These are phyloP conservation scores for Hortaea werneckii DNA, from an alignment of 2,329 filamentous ascomycete species.

Conservation along the genomic window DNA sequence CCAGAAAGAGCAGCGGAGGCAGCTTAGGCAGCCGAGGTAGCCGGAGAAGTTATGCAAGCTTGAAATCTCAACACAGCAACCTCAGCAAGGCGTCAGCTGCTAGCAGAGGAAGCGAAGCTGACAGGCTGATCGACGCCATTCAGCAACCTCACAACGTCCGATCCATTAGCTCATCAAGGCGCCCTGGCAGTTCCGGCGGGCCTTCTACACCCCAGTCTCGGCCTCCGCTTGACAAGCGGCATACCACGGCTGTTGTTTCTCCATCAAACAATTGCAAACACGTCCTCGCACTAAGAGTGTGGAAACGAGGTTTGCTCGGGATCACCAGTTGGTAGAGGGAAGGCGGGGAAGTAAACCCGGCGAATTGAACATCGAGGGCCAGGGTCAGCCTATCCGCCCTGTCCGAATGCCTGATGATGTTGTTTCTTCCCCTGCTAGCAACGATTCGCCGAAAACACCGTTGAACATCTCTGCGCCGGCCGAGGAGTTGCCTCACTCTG, in stretches of 20 bases:
- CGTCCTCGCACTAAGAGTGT: background rate
- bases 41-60: conserved; percentile 40
- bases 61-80: conserved; percentile 28
- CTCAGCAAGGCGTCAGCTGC: conserved; percentile 19
- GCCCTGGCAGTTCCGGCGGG: conserved; percentile 8
- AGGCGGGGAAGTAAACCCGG: conserved; percentile 21
- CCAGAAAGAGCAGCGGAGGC: conserved; percentile 30
- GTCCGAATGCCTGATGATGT: conserved; percentile 34
- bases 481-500: background rate
- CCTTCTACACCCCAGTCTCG: conserved; percentile 4
- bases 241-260: conserved; percentile 10
- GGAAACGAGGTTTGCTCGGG: background rate
- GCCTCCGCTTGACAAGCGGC: conserved; percentile 18
- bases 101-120: conserved; percentile 52
- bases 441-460: background rate
- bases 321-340: too few relatives aligned
- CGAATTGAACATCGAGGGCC: conserved; percentile 29
- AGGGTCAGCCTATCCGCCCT: conserved; percentile 34
- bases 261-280: too few relatives aligned
- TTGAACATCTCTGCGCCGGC: background rate
- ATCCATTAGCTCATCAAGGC: conserved; percentile 6
- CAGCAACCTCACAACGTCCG: conserved; percentile 42
- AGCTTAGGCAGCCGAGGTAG: conserved; percentile 35
- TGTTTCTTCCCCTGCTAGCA: conserved; percentile 4
- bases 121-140: conserved; percentile 62